Evolutionary conservation across 2,329 filamentous ascomycete species (phyloP).

Genomic region (Penicillium frequentans): DNA sequence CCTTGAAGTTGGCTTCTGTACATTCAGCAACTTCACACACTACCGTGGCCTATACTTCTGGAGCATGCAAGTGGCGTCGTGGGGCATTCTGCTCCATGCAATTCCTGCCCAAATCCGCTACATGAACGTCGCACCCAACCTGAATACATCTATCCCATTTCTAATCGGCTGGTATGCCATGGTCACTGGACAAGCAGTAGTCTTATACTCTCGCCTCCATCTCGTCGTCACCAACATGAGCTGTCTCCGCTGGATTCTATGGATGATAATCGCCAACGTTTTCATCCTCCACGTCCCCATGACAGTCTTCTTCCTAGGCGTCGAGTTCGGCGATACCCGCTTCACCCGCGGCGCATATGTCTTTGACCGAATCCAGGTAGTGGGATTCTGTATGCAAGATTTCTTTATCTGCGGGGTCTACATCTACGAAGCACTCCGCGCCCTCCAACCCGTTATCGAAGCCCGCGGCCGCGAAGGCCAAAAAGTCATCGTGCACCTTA

Average conservation of each 20-base stretch:
- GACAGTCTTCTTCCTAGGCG: constrained; percentile 36
- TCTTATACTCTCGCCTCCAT: constrained; percentile 47
- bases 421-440: constrained; percentile 49
- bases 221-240: constrained; percentile 37
- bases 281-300: constrained; percentile 42
- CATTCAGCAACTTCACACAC: constrained; percentile 44
- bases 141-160: constrained; percentile 6
- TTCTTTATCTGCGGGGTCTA: constrained; percentile 52
- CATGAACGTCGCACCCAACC: not conserved
- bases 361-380: constrained; percentile 53
- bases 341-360: constrained; percentile 15
- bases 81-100: constrained; percentile 37
- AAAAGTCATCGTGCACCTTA: constrained; percentile 44
- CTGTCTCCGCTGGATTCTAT: constrained; percentile 35
- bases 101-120: constrained; percentile 29
- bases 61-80: constrained; percentile 41
- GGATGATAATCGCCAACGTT: constrained; percentile 44
- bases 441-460: constrained; percentile 40
- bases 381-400: constrained; percentile 54
- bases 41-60: constrained; percentile 48
- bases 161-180: constrained; percentile 42
- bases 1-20: constrained; percentile 42
- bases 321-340: constrained; percentile 17
- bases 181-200: constrained; percentile 45
- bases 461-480: constrained; percentile 37